These are phyloP conservation scores for Dryas alaskensis DNA, from an alignment of 306 rosid genomes.

Conservation along the genomic window DNA sequence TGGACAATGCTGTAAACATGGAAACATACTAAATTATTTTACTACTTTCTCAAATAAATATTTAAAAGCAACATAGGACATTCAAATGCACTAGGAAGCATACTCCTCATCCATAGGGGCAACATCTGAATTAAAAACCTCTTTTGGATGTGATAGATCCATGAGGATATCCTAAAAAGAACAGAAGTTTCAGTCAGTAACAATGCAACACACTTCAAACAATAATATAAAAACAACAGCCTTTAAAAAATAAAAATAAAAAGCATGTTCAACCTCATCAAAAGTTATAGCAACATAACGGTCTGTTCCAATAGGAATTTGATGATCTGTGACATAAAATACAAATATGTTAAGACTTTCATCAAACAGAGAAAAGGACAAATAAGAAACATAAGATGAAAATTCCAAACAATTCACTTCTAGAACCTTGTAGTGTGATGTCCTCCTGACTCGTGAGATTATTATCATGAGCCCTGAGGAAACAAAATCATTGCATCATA, in stretches of 20 bases:
- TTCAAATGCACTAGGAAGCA: slow-evolving; percentile 14
- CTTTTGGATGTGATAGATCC: slow-evolving; percentile 30
- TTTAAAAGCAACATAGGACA: slow-evolving; percentile 6
- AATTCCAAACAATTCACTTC: slow-evolving; percentile 1
- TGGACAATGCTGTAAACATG: slow-evolving; percentile 39
- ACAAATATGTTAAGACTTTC: slow-evolving; percentile 2
- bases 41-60: slow-evolving; percentile 9
- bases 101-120: slow-evolving; percentile 54
- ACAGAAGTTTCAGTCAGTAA: slow-evolving; percentile 13
- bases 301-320: slow-evolving; percentile 38
- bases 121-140: slow-evolving; percentile 32
- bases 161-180: slow-evolving; percentile 46
- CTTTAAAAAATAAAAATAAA: background rate
- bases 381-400: slow-evolving; percentile 1
- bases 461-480: slow-evolving; percentile 45
- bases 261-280: slow-evolving; percentile 54
- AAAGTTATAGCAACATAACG: slow-evolving; percentile 50
- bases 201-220: slow-evolving; percentile 12
- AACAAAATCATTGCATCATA: slow-evolving; percentile 17
- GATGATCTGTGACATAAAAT: slow-evolving; percentile 58
- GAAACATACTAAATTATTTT: slow-evolving; percentile 15
- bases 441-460: slow-evolving; percentile 61
- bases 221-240: background rate
- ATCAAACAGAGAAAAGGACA: background rate
- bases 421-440: slow-evolving; percentile 64